Percentiles rank a stretch among this genome's conserved stretches.
Conservation (phyloP, 208 protist species). For the Kentomonas sorsogonicus region DNA sequence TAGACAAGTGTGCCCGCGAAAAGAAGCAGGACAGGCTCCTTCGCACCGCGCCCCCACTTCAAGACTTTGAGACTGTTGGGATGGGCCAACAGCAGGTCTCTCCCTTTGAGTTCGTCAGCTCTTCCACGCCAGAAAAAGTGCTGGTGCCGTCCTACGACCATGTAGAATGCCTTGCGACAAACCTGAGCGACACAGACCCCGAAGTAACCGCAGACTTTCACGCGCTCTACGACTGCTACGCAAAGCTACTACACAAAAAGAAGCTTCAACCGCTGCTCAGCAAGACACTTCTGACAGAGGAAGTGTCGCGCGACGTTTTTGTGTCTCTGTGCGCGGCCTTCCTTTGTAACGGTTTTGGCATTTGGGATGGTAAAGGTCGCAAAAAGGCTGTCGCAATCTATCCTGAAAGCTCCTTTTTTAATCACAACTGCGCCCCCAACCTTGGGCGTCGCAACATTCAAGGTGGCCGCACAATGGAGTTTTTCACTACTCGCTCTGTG, state of each 20-base stretch:
- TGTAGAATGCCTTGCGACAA: slow-evolving; percentile 29
- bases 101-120: slow-evolving; percentile 19
- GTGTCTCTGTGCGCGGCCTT: slow-evolving; percentile 27
- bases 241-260: slow-evolving; percentile 10
- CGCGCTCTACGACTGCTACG: slow-evolving; percentile 18
- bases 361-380: slow-evolving; percentile 16
- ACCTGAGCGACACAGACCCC: slow-evolving; percentile 14
- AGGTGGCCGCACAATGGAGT: slow-evolving; percentile 13
- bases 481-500: slow-evolving; percentile 23
- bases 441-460: slow-evolving; percentile 21
- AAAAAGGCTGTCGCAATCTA: slow-evolving; percentile 22
- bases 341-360: slow-evolving; percentile 37
- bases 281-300: slow-evolving; percentile 4
- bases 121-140: neutral
- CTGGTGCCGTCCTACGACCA: slow-evolving; percentile 17
- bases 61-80: slow-evolving; percentile 20
- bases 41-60: neutral
- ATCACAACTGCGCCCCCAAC: slow-evolving; percentile 39
- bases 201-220: slow-evolving; percentile 26
- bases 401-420: slow-evolving; percentile 37
- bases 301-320: slow-evolving; percentile 23
- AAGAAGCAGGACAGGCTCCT: slow-evolving; percentile 10
- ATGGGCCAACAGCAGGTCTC: slow-evolving; percentile 10
- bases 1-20: slow-evolving; percentile 20
- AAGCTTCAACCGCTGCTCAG: slow-evolving; percentile 12